Evolutionary conservation across 1,284 basidiomycete species (phyloP), one percentile per base, ranked within the genome.

Genomic region (Austroboletus rostrupii): DNA sequence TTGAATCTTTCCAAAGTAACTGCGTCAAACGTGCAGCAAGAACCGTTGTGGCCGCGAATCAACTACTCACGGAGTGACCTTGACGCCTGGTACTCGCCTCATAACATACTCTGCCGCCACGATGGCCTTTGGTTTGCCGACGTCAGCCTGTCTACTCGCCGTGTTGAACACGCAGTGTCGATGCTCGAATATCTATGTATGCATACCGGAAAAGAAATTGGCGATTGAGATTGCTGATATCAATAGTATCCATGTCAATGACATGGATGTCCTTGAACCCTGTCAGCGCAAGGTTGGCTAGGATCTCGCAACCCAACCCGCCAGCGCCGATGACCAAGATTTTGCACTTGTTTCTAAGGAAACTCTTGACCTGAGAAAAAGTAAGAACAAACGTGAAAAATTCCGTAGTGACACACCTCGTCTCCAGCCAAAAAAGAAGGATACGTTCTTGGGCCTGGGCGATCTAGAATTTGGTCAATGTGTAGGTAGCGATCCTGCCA

Each of bases 171-270:
- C 23, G 20, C 33, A n/a, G 19, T 19, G 3, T 42, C 38, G 32
- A 10, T 14, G 41, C 19, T 3, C 16, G 40, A 40, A n/a, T 3
- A n/a, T 17, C 28, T n/a, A 36, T 45, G 49, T n/a, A 50, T 4
- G 21, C 77, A 48, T 58, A 92, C 94, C 96, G 81, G 75, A 99
- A 99, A 40, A 99, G 76, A 69, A 99, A 99, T 70, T 99, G 97
- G 41, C 97, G 82, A 71, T 99, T 99, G 59, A 99, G 78, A 66
- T 99, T 99, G 62, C 93, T 97, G 61, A 99, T 92, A 70, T 99
- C 97, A 68, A 99, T 99, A 5, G 96, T 98, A 75, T 99, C 97
- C 96, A 99, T 99, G 75, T 99, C 97, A 66, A 99, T 99, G 58
- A 99, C 94, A 74, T 99, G 92, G 55, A 99, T 97, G 64, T 99